phyloP scores from a whole-genome alignment of 345 rosid species.

The Acer saccharum region DNA sequence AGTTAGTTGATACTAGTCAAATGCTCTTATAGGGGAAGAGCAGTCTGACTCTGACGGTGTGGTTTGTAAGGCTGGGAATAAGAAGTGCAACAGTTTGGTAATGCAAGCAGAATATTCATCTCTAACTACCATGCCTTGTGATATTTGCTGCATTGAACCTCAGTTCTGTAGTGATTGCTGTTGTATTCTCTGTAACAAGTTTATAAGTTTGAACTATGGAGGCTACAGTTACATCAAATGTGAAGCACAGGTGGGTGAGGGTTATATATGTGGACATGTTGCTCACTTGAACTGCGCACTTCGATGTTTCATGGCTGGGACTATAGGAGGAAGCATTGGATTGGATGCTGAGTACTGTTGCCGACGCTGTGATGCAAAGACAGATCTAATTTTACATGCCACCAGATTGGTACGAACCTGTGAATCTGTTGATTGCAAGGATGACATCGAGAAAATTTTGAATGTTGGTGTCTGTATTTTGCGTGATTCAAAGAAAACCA shows the following conservation, averaged over 20 bases:
- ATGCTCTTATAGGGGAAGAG: conserved; percentile 25
- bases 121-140: conserved; percentile 59
- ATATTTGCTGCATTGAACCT: conserved; percentile 79
- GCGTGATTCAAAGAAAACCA: conserved; percentile 54
- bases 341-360: conserved; percentile 89
- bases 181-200: conserved; percentile 81
- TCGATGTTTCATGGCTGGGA: conserved; percentile 82
- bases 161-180: conserved; percentile 77
- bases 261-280: conserved; percentile 69
- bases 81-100: conserved; percentile 51
- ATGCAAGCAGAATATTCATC: conserved; percentile 29
- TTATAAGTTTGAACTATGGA: conserved; percentile 44
- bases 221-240: conserved; percentile 76
- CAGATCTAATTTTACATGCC: conserved; percentile 69
- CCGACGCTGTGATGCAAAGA: conserved; percentile 77
- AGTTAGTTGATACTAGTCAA: not conserved
- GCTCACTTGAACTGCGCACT: conserved; percentile 91
- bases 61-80: conserved; percentile 76
- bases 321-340: conserved; percentile 82
- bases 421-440: conserved; percentile 49
- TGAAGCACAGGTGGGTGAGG: conserved; percentile 55
- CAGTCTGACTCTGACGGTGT: conserved; percentile 39
- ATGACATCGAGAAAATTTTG: conserved; percentile 61
- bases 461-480: conserved; percentile 60
- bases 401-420: conserved; percentile 51